These are phyloP conservation scores for Circinella umbellata DNA, from an alignment of 371 early-diverging fungal species.

Conservation along the genomic window DNA sequence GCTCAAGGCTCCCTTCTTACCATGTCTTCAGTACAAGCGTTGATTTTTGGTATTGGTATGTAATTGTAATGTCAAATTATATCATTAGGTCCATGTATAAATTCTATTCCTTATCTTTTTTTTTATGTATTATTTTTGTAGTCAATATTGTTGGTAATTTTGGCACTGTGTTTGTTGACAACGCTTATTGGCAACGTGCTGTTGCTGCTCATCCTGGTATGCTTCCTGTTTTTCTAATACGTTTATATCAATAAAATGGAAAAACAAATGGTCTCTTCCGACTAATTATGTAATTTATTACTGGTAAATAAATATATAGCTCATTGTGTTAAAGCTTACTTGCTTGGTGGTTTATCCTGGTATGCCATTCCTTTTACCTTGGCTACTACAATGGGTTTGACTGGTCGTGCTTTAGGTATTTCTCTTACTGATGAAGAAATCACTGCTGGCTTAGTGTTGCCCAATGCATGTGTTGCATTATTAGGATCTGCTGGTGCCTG, in stretches of 20 bases:
- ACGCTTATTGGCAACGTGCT: conserved; percentile 76
- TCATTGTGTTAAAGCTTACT: conserved; percentile 70
- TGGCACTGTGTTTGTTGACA: conserved; percentile 76
- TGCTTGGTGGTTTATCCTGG: conserved; percentile 70
- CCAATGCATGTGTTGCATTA: conserved; percentile 66
- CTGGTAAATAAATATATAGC: too few species aligned
- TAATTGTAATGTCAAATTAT: too few species aligned
- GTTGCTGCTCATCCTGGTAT: conserved; percentile 66
- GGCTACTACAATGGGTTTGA: conserved; percentile 72
- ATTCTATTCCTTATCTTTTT: too few species aligned
- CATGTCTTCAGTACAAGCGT: conserved; percentile 66
- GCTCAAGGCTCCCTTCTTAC: conserved; percentile 67
- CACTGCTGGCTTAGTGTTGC: conserved; percentile 68
- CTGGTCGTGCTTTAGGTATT: conserved; percentile 67
- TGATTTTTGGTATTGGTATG: conserved; percentile 62
- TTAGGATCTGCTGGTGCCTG: conserved; percentile 65
- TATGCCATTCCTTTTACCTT: conserved; percentile 76
- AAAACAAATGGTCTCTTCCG: too few species aligned
- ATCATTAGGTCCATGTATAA: too few species aligned
- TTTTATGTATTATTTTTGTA: too few species aligned
- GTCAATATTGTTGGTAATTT: conserved; percentile 78
- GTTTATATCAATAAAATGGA: too few species aligned
- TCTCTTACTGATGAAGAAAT: conserved; percentile 54
- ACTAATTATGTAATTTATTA: too few species aligned
- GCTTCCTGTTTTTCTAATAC: too few species aligned